Evolutionary conservation across 208 protist genomes (phyloP), one percentile per base, ranked within the genome.

Genomic region (Trypanosomatidae sp.): DNA sequence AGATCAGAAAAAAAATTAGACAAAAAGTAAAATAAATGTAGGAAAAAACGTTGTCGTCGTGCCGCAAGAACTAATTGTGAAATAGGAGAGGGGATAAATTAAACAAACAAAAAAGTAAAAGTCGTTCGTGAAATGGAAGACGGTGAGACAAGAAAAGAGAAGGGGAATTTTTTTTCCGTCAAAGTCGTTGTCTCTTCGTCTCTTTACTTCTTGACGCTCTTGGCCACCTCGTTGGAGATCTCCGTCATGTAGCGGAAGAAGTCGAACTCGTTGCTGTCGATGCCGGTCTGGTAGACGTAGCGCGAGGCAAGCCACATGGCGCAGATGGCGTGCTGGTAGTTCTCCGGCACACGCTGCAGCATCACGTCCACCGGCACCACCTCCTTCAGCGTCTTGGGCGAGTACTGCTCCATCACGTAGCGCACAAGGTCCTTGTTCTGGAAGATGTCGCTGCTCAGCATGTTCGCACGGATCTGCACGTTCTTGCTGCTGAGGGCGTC

Each of bases 281-380:
- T 71, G 53, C 95, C 95, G 53, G 71, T 88, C 33, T 76, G 77
- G 88, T 99, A 99, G 59, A 99, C 95, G 85, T 98, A 99, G 75
- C 89, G 74, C 39, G 87, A 91, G 67, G 94, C 93, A 17, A 99
- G 83, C 84, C 89, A 98, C 82, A 95, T 90, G 64, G 90, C 87
- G 77, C 97, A 98, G 67, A 98, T 98, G 69, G 97, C 96, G 56
- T 93, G 83, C 64, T 98, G 90, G 80, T 99, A 99, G 64, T 80
- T 87, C 62, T 92, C 81, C 41, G 97, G 97, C 33, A 98, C 93
- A 55, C 95, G 91, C 81, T 97, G 41, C 67, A 97, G 77, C 62
- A 98, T 80, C 36, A 79, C 73, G 53, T 98, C 91, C 25, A 98
- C 64, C 43, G 91, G 83, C 17, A 98, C 81, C 53, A 95, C 78